Evolutionary conservation across 345 rosid species (phyloP).

Genomic region (Eucalyptus tenuipes): DNA sequence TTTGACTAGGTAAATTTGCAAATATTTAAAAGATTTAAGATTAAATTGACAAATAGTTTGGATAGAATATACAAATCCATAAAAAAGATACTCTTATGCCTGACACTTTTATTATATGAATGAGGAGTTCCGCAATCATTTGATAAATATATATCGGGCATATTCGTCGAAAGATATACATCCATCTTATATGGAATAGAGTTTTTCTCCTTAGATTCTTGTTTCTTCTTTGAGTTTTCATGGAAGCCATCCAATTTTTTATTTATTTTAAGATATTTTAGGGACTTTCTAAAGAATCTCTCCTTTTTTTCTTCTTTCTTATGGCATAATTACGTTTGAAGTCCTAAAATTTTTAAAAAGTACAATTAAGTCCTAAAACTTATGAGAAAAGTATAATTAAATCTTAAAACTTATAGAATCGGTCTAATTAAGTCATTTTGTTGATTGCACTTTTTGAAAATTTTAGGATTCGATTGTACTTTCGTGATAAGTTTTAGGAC

Average conservation of each 20-base stretch:
- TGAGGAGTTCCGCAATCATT: neutral
- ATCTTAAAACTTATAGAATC: no score
- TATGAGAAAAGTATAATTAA: no score
- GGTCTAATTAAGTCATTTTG: fast-evolving
- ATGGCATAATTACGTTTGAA: no score
- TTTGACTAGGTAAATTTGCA: fast-evolving
- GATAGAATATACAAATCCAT: neutral
- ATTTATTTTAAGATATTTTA: neutral
- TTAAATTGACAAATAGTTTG: neutral
- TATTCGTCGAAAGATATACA: neutral
- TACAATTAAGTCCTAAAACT: no score
- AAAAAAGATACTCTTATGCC: neutral
- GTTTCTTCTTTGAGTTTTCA: neutral
- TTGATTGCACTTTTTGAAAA: neutral
- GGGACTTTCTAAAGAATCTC: neutral
- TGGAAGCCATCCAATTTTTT: neutral
- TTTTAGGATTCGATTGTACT: fast-evolving
- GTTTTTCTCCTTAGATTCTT: neutral
- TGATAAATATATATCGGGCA: neutral
- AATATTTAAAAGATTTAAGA: neutral
- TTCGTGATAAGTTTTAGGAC: no score
- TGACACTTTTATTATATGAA: neutral
- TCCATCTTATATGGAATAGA: neutral
- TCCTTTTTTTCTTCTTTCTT: no score
- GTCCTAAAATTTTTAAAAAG: no score